Evolutionary conservation across 2,329 filamentous ascomycete genomes (phyloP), one percentile per base, ranked within the genome.

Genomic region (Juglanconis oblonga): DNA sequence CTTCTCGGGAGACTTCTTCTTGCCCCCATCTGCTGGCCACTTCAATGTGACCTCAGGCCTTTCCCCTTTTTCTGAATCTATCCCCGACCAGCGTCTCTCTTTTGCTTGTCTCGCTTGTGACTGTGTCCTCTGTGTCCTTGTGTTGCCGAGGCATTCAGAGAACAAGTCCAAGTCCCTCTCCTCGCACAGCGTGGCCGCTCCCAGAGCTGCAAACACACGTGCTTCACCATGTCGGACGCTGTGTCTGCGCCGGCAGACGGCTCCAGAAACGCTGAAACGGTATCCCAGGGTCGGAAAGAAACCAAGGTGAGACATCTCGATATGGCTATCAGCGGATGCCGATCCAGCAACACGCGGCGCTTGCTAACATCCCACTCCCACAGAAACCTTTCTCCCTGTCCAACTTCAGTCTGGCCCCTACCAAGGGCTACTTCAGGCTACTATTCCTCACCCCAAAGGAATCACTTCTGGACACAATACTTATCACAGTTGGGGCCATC

Each of bases 361-460:
- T n/a, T 44, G 38, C 40, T 32, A 32, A 9, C 6, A 42, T 17
- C 5, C 38, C 24, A 1, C 36, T 24, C 6, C 5, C 17, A 5
- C 42, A 55, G 52, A 55, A 45, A 4, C n/a, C 13, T 5, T 36
- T 55, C 32, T 45, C 42, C 14, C n/a, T 36, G 35, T 36, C 52
- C 33, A 48, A 32, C 32, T 33, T 55, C 31, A 36, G 17, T 33
- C 42, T 55, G 11, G 10, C 52, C n/a, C 52, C 52, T 4, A 36
- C 42, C 13, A 55, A 38, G 17, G 52, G 52, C 44, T 59, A 55
- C 17, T 42, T 55, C 6, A 32, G 44, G 29, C 57, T 59, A 24
- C 50, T 59, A 3, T 32, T 38, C 13, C 33, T 38, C 42, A 32
- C 57, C 44, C 10, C 42, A 5, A 52, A 32, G 29, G 49, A 51